Conservation (phyloP, 2,329 filamentous ascomycete genomes). For the Cytospora piceicola region DNA sequence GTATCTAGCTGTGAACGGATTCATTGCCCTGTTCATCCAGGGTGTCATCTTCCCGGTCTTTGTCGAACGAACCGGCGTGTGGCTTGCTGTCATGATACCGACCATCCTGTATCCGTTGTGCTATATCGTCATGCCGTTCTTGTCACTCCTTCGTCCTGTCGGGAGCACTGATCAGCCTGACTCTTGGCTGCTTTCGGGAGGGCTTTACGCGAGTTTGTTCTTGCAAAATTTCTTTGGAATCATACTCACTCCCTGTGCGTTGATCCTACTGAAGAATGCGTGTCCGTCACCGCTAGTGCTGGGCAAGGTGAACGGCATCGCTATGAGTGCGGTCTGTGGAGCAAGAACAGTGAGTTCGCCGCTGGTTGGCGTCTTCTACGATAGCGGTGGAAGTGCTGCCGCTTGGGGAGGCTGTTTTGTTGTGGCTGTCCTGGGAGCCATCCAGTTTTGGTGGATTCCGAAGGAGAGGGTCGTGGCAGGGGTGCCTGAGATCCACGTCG, state of each 20-base stretch:
- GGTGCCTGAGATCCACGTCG: slow-evolving; percentile 24
- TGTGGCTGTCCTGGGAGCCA: slow-evolving; percentile 19
- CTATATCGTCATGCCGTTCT: slow-evolving; percentile 71
- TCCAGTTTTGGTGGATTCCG: slow-evolving; percentile 29
- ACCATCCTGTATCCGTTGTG: slow-evolving; percentile 68
- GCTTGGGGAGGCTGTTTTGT: slow-evolving; percentile 40
- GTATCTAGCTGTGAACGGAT: slow-evolving; percentile 68
- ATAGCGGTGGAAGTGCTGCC: slow-evolving; percentile 54
- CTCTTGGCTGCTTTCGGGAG: slow-evolving; percentile 53
- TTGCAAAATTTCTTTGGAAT: slow-evolving; percentile 71
- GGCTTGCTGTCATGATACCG: slow-evolving; percentile 67
- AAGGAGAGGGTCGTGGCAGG: slow-evolving; percentile 10
- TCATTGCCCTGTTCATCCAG: slow-evolving; percentile 75
- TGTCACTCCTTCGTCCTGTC: slow-evolving; percentile 58
- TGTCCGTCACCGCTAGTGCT: slow-evolving; percentile 64
- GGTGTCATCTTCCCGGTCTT: slow-evolving; percentile 55
- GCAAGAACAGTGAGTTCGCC: slow-evolving; percentile 73
- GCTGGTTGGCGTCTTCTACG: slow-evolving; percentile 69
- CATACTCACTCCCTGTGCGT: slow-evolving; percentile 67
- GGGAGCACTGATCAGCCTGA: slow-evolving; percentile 1
- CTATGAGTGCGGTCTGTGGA: slow-evolving; percentile 72
- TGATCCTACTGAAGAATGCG: slow-evolving; percentile 75
- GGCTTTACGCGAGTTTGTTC: slow-evolving; percentile 67
- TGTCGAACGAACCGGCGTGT: slow-evolving; percentile 63
- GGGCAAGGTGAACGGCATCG: slow-evolving; percentile 73